Percentiles rank a stretch among this genome's conserved stretches.
Evolutionary conservation across 2,329 filamentous ascomycete species (phyloP).

Genomic region (Hymenoscyphus infarciens): DNA sequence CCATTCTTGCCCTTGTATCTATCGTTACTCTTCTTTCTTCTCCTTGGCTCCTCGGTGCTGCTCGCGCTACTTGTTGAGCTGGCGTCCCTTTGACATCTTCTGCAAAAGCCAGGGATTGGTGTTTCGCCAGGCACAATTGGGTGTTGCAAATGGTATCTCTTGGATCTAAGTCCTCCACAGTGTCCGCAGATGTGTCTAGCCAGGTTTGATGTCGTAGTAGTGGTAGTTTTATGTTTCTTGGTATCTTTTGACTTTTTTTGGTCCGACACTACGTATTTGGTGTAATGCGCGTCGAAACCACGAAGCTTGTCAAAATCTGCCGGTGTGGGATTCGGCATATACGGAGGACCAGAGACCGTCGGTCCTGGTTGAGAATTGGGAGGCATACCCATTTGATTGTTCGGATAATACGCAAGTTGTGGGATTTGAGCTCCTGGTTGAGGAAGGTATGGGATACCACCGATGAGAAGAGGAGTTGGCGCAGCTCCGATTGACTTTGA

Average conservation of each 20-base stretch:
- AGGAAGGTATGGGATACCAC: conserved; percentile 18
- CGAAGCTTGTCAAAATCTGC: conserved; percentile 23
- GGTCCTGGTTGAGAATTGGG: conserved; percentile 6
- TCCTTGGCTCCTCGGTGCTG: conserved; percentile 11
- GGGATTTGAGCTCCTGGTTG: conserved; percentile 11
- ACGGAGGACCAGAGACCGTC: conserved; percentile 7
- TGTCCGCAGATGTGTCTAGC: conserved; percentile 43
- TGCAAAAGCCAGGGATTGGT: conserved; percentile 37
- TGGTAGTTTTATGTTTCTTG: conserved; percentile 31
- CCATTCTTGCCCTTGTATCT: conserved; percentile 4
- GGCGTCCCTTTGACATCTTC: conserved; percentile 37
- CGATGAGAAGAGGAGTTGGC: conserved; percentile 16
- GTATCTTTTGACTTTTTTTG: background rate
- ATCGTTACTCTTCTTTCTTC: conserved; percentile 12
- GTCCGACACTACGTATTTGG: conserved; percentile 3
- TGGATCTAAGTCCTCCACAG: conserved; percentile 42
- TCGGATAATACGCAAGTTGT: conserved; percentile 18
- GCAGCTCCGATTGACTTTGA: conserved; percentile 16
- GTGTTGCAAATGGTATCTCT: conserved; percentile 38
- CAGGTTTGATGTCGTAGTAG: conserved; percentile 12
- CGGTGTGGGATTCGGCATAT: conserved; percentile 16
- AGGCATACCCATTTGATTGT: conserved; percentile 8
- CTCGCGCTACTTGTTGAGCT: conserved; percentile 17
- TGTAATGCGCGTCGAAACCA: conserved; percentile 24
- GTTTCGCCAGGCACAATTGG: conserved; percentile 34